Conservation (phyloP, 345 rosid genomes). For the Camelina hispida region DNA sequence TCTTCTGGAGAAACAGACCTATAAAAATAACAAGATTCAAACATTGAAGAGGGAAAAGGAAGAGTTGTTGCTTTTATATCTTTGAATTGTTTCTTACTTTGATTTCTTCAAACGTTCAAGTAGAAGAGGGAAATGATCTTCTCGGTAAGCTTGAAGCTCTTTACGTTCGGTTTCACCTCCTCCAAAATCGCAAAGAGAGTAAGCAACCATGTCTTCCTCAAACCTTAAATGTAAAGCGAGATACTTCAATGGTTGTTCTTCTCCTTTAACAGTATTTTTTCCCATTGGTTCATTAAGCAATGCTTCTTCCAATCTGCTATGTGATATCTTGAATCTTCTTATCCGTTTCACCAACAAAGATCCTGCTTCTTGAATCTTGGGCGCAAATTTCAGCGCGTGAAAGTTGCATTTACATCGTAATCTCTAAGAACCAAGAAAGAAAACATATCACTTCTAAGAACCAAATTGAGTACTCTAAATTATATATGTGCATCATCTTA, state of each 20-base stretch:
- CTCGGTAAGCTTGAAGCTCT: slow-evolving; percentile 83
- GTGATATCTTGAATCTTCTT: slow-evolving; percentile 53
- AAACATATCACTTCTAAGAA: slow-evolving; percentile 21
- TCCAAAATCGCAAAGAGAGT: slow-evolving; percentile 87
- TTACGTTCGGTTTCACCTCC: slow-evolving; percentile 72
- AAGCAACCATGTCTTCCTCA: slow-evolving; percentile 97
- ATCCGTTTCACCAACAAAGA: slow-evolving; percentile 72
- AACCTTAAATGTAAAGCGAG: slow-evolving; percentile 92
- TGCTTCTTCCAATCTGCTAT: slow-evolving; percentile 61
- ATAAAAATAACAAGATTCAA: slow-evolving; percentile 2
- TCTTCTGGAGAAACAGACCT: slow-evolving; percentile 63
- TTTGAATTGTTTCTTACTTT: slow-evolving; percentile 46
- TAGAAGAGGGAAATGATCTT: slow-evolving; percentile 81
- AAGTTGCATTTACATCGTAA: slow-evolving; percentile 95
- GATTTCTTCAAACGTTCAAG: slow-evolving; percentile 66
- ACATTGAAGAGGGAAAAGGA: background rate
- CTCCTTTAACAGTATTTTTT: slow-evolving; percentile 35
- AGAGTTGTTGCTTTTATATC: background rate
- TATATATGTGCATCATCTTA: background rate
- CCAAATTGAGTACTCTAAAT: background rate
- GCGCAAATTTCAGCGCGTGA: slow-evolving; percentile 77
- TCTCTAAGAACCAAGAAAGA: slow-evolving; percentile 46
- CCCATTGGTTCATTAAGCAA: slow-evolving; percentile 64
- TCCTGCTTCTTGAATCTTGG: slow-evolving; percentile 73
- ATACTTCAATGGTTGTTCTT: slow-evolving; percentile 52